Conservation (phyloP, 2,329 filamentous ascomycete genomes). For the Trichophyton verrucosum region DNA sequence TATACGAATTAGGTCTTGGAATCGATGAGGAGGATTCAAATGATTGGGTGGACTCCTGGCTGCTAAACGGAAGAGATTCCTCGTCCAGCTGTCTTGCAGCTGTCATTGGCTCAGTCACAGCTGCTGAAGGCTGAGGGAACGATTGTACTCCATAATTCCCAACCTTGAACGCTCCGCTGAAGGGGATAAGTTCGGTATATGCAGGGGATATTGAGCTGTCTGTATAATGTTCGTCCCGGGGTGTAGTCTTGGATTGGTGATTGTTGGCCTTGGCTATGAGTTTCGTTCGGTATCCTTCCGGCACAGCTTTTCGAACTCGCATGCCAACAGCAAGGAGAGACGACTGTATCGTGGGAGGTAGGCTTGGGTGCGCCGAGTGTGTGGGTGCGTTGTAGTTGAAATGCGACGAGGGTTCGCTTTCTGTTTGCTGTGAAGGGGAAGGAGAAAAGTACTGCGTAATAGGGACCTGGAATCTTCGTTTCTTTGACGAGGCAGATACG, state of each 20-base stretch:
- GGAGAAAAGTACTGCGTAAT: conserved; percentile 30
- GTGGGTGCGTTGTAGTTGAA: conserved; percentile 32
- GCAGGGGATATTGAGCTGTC: conserved; percentile 16
- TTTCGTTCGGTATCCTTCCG: conserved; percentile 80
- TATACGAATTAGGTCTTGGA: conserved; percentile 25
- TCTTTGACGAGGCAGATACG: conserved; percentile 21
- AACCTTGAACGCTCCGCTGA: conserved; percentile 66
- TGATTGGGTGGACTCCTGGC: conserved; percentile 26
- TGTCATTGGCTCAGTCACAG: conserved; percentile 17
- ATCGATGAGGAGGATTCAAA: conserved; percentile 8
- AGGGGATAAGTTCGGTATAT: conserved; percentile 57
- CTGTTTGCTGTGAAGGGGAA: conserved; percentile 10
- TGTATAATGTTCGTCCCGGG: neutral
- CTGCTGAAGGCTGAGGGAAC: conserved; percentile 27
- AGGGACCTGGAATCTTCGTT: conserved; percentile 34
- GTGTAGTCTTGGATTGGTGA: neutral
- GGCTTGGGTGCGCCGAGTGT: conserved; percentile 34
- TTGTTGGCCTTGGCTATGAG: conserved; percentile 16
- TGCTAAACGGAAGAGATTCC: conserved; percentile 30
- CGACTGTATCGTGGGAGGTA: conserved; percentile 59
- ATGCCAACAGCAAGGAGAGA: conserved; percentile 86
- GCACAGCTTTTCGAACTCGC: conserved; percentile 83
- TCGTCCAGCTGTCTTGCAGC: conserved; percentile 25
- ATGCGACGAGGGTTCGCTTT: conserved; percentile 20
- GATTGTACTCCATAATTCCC: conserved; percentile 53